phyloP scores from a whole-genome alignment of 2,329 filamentous ascomycete genomes.

The Emmonsiellopsis sp. region DNA sequence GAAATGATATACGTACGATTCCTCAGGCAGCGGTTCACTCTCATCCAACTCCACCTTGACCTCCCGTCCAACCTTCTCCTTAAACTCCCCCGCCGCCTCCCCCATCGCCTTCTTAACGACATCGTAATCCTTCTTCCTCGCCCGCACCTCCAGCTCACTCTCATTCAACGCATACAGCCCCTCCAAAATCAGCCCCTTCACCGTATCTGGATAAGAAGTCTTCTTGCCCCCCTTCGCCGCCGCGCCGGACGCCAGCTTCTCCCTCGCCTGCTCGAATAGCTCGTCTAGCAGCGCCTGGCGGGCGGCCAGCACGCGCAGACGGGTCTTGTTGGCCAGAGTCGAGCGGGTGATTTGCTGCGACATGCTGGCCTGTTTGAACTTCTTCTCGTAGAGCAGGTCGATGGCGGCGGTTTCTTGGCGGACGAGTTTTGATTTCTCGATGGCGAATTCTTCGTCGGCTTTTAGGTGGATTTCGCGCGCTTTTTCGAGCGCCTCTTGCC shows the following conservation, averaged over 20 bases:
- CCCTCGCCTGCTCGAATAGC: constrained; percentile 73
- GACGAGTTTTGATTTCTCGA: constrained; percentile 97
- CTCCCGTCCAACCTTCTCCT: constrained; percentile 64
- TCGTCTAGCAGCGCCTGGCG: constrained; percentile 84
- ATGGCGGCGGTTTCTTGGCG: constrained; percentile 90
- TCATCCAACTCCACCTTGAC: constrained; percentile 65
- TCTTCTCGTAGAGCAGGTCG: constrained; percentile 91
- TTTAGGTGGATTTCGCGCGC: constrained; percentile 96
- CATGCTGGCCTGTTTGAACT: constrained; percentile 98
- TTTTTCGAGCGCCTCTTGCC: constrained; percentile 95
- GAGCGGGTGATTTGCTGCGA: constrained; percentile 97
- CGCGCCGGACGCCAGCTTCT: constrained; percentile 57
- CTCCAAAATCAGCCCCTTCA: constrained; percentile 79
- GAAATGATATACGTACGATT: constrained; percentile 54
- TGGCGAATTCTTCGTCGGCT: constrained; percentile 97
- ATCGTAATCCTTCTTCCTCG: constrained; percentile 69
- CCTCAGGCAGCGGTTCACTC: constrained; percentile 67
- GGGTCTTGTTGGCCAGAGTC: constrained; percentile 90
- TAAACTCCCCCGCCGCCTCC: constrained; percentile 71
- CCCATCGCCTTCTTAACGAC: constrained; percentile 68
- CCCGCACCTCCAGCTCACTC: constrained; percentile 62
- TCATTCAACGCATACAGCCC: constrained; percentile 83
- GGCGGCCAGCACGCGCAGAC: constrained; percentile 75
- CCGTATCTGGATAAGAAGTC: constrained; percentile 60
- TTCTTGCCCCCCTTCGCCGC: constrained; percentile 48